phyloP scores from a whole-genome alignment of 768 basidiomycete genomes.

The Xerocomellus dryophilus region DNA sequence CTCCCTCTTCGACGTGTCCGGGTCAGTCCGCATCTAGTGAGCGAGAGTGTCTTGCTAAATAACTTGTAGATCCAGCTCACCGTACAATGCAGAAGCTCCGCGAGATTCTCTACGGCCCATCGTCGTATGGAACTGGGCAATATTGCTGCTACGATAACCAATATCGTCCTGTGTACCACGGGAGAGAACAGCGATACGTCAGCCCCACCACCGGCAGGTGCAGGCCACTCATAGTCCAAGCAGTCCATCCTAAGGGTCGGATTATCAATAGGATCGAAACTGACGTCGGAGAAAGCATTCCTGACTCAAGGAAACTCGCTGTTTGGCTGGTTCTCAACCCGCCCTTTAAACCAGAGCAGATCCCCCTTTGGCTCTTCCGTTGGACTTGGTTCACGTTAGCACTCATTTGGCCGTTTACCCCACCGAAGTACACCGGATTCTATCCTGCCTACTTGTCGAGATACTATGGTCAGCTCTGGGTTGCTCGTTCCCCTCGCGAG shows the following conservation, averaged over 20 bases:
- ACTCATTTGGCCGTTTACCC: constrained; percentile 16
- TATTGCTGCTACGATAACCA: constrained; percentile 18
- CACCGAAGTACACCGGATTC: background rate
- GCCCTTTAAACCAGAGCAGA: background rate
- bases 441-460: constrained; percentile 20
- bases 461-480: constrained; percentile 26
- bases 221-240: constrained; percentile 24
- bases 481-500: constrained; percentile 20
- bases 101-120: background rate
- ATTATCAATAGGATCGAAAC: background rate
- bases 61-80: background rate
- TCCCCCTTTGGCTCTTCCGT: constrained; percentile 10
- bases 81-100: background rate
- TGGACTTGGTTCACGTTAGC: constrained; percentile 20
- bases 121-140: background rate
- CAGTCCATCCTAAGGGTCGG: constrained; percentile 9
- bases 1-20: background rate
- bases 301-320: constrained; percentile 12
- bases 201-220: constrained; percentile 25
- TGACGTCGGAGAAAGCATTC: background rate
- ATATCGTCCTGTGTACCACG: constrained; percentile 15
- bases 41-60: background rate
- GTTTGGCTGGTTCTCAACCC: constrained; percentile 13
- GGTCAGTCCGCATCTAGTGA: constrained; percentile 4
- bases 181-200: constrained; percentile 18